Evolutionary conservation across 2,329 filamentous ascomycete species (phyloP).

Genomic region (Fonsecaea monophora): DNA sequence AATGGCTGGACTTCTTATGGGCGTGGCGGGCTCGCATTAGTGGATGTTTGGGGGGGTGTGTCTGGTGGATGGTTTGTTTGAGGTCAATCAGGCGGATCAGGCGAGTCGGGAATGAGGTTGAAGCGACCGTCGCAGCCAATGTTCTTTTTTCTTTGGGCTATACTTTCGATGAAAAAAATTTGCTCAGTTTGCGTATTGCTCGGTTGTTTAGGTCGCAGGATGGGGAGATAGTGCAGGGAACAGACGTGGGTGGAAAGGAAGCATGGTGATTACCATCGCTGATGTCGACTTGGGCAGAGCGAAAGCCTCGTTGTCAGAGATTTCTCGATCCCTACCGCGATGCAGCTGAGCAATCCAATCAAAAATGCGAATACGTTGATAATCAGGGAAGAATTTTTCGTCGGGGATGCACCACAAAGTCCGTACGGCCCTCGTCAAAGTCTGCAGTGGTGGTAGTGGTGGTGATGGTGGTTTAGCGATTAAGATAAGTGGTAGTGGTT

Average conservation of each 20-base stretch:
- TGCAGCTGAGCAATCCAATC: slow-evolving; percentile 1
- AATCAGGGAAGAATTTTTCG: neutral
- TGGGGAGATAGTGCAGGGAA: neutral
- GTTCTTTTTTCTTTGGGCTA: slow-evolving; percentile 7
- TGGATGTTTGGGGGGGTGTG: slow-evolving; percentile 17
- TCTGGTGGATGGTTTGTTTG: slow-evolving; percentile 10
- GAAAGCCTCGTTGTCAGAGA: neutral
- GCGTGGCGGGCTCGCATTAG: slow-evolving; percentile 29
- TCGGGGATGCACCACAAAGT: neutral
- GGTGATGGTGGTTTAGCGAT: neutral
- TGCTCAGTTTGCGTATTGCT: neutral
- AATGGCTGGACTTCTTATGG: slow-evolving; percentile 15
- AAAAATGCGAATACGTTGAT: neutral
- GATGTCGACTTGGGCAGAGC: neutral
- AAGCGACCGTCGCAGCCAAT: neutral
- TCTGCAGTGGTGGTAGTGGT: neutral
- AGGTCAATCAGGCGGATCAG: slow-evolving; percentile 9
- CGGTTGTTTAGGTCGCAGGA: neutral
- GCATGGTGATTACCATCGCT: neutral
- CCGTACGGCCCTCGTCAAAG: neutral
- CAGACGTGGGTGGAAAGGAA: neutral
- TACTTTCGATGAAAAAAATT: neutral
- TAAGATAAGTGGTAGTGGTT: too few relatives aligned
- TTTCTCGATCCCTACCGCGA: neutral
- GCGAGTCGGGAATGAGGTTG: slow-evolving; percentile 10